Evolutionary conservation across 106 monocot genomes (phyloP).

Genomic region (Phalaenopsis equestris): DNA sequence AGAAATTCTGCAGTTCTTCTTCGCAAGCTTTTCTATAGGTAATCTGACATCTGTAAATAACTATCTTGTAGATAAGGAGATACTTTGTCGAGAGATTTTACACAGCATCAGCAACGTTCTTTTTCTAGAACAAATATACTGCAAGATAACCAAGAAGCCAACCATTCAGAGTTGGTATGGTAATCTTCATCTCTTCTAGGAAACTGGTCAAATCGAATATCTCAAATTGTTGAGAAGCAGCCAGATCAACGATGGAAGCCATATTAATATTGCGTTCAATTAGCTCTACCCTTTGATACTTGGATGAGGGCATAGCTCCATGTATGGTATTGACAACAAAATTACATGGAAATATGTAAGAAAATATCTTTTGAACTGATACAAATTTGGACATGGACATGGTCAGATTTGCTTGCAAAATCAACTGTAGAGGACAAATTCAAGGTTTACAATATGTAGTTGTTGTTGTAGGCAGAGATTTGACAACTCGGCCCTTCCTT

Average conservation of each 20-base stretch:
- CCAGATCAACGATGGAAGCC: slow-evolving; percentile 3
- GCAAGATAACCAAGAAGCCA: slow-evolving; percentile 98
- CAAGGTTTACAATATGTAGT: slow-evolving; percentile 53
- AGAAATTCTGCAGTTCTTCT: slow-evolving; percentile 74
- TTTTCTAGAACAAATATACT: slow-evolving; percentile 78
- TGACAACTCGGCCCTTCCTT: slow-evolving; percentile 45
- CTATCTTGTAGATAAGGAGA: slow-evolving; percentile 72
- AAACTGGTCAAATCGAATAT: slow-evolving; percentile 41
- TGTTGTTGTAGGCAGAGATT: slow-evolving; percentile 24
- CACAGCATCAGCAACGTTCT: slow-evolving; percentile 39
- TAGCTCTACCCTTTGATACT: slow-evolving; percentile 6
- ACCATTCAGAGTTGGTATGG: slow-evolving; percentile 78
- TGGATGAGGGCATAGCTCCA: slow-evolving; percentile 6
- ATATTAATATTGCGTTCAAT: slow-evolving; percentile 13
- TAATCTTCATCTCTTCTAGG: slow-evolving; percentile 41
- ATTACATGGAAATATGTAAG: slow-evolving; percentile 39
- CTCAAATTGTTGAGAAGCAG: slow-evolving; percentile 16
- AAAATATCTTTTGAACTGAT: slow-evolving; percentile 60
- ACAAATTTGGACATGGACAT: slow-evolving; percentile 30
- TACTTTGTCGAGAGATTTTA: slow-evolving; percentile 59
- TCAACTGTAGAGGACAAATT: slow-evolving; percentile 63
- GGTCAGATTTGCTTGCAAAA: slow-evolving; percentile 40
- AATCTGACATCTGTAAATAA: slow-evolving; percentile 30
- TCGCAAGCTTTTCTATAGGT: slow-evolving; percentile 19
- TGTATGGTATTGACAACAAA: slow-evolving; percentile 13